Percentiles rank a stretch among this genome's conserved stretches.
These are phyloP conservation scores for Fistulinella cinereoalba DNA, from an alignment of 1,284 basidiomycete genomes.

Conservation along the genomic window DNA sequence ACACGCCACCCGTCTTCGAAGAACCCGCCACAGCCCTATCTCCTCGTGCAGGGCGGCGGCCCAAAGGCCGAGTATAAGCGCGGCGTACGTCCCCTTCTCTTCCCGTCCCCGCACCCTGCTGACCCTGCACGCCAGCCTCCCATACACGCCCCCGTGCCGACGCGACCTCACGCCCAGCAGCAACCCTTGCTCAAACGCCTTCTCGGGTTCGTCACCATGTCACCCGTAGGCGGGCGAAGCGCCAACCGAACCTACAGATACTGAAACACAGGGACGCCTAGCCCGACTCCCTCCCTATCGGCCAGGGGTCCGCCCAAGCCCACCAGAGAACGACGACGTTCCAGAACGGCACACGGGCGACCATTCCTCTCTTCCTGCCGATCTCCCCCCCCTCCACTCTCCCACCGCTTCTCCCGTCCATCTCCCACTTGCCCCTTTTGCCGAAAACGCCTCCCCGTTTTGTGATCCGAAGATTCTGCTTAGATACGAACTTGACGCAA, in stretches of 20 bases:
- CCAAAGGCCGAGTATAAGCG: conserved; percentile 34
- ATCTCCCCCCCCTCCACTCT: conserved; percentile 12
- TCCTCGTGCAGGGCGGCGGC: conserved; percentile 27
- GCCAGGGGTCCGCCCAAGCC: background rate
- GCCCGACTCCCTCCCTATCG: background rate
- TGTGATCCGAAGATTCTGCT: conserved; percentile 2
- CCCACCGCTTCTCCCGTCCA: conserved; percentile 2
- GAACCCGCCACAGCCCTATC: conserved; percentile 25
- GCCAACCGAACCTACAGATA: conserved; percentile 15
- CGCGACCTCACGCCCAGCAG: conserved; percentile 29
- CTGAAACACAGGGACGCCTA: background rate
- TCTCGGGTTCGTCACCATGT: conserved; percentile 28
- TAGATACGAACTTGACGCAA: conserved; percentile 29
- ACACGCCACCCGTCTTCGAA: conserved; percentile 24
- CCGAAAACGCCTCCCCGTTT: background rate
- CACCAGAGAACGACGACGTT: conserved; percentile 8
- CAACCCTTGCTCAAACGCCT: conserved; percentile 34
- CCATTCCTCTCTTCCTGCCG: conserved; percentile 4
- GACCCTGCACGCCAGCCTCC: conserved; percentile 16
- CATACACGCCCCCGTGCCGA: conserved; percentile 32
- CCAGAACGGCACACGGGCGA: conserved; percentile 1
- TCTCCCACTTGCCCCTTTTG: conserved; percentile 4
- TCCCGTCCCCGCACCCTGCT: conserved; percentile 15
- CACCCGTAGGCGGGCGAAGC: conserved; percentile 27
- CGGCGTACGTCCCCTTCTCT: conserved; percentile 25